A percentile compares a stretch with the other conserved stretches of the same genome.
Conservation (phyloP, 2,329 filamentous ascomycete genomes). For the Curvularia spicifera region DNA sequence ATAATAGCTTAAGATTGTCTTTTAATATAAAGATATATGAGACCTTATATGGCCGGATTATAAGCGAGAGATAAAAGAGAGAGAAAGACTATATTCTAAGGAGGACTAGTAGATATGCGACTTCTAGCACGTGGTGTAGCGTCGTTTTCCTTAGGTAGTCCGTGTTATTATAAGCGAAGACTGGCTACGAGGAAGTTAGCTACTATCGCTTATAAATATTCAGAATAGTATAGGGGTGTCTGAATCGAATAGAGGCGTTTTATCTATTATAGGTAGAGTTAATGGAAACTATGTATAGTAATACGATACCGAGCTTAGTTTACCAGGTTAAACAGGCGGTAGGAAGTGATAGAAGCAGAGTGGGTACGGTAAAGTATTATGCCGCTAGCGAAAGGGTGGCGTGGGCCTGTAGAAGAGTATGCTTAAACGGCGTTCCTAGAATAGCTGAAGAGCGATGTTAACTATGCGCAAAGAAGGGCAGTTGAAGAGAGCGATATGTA, state of each 20-base stretch:
- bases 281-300: neutral
- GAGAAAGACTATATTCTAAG: too few species aligned
- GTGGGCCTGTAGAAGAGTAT: too few species aligned
- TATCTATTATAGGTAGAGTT: neutral
- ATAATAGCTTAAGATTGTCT: neutral
- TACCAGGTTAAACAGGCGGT: too few species aligned
- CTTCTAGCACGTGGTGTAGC: neutral
- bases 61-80: too few species aligned
- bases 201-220: neutral
- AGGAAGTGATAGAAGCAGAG: too few species aligned
- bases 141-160: neutral
- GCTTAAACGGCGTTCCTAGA: too few species aligned
- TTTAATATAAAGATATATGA: neutral
- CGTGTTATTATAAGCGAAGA: neutral
- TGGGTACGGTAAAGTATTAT: too few species aligned
- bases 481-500: too few species aligned
- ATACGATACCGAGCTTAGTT: too few species aligned
- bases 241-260: neutral
- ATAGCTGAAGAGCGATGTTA: too few species aligned
- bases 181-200: neutral
- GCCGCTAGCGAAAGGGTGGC: too few species aligned
- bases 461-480: too few species aligned
- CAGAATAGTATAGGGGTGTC: neutral
- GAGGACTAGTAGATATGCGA: neutral
- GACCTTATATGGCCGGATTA: neutral